A percentile compares a stretch with the other conserved stretches of the same genome.
These are phyloP conservation scores for Hypoxylon rickii DNA, from an alignment of 495 filamentous ascomycete genomes.

Conservation along the genomic window DNA sequence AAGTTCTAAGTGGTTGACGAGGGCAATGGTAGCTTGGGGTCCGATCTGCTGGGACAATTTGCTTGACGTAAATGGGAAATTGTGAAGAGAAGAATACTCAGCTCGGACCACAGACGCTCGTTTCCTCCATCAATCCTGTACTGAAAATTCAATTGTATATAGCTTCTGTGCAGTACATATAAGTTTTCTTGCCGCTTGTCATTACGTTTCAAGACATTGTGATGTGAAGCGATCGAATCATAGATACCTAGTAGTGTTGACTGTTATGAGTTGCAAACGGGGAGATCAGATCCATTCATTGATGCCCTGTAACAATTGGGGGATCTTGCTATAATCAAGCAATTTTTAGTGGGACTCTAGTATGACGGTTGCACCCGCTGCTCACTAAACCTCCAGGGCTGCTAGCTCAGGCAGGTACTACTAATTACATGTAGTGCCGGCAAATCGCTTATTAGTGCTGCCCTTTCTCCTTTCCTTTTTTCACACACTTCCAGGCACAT, in stretches of 20 bases:
- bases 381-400: too few species aligned
- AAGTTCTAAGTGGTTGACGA: conserved; percentile 41
- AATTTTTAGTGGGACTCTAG: too few species aligned
- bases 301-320: too few species aligned
- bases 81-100: conserved; percentile 7
- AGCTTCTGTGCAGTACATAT: conserved; percentile 37
- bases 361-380: conserved; percentile 15
- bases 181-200: not conserved
- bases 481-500: too few species aligned
- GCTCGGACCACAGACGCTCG: conserved; percentile 24
- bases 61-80: conserved; percentile 9
- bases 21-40: not conserved
- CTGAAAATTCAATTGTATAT: conserved; percentile 39
- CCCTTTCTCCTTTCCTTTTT: too few species aligned
- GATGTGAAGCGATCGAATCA: not conserved
- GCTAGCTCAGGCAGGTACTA: too few species aligned
- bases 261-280: too few species aligned
- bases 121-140: conserved; percentile 21
- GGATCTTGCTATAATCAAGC: too few species aligned
- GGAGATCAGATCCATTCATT: too few species aligned
- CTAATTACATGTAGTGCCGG: not conserved
- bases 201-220: not conserved
- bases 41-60: not conserved
- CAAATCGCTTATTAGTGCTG: not conserved
- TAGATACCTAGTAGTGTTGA: too few species aligned